Evolutionary conservation across 208 protist genomes (phyloP).

Genomic region (Acanthamoeba royreba): DNA sequence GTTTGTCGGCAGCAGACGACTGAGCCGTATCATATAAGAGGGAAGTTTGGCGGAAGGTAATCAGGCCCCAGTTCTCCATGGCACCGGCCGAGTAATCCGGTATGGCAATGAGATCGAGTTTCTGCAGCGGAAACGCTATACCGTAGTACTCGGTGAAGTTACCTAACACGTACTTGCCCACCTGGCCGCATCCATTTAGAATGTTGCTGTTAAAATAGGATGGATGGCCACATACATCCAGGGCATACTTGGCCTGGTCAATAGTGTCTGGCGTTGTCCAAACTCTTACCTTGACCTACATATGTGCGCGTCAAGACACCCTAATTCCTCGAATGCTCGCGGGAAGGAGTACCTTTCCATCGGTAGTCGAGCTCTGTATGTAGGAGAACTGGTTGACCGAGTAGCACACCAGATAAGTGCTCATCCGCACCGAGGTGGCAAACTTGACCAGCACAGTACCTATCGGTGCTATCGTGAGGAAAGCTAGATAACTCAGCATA

Average conservation of each 20-base stretch:
- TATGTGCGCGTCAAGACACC: no score
- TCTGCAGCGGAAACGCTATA: constrained; percentile 81
- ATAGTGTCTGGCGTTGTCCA: neutral
- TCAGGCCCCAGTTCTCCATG: constrained; percentile 97
- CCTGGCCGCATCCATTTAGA: neutral
- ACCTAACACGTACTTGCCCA: neutral
- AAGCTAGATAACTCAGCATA: neutral
- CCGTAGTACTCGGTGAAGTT: constrained; percentile 47
- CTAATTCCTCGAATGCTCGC: no score
- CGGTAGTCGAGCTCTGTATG: constrained; percentile 66
- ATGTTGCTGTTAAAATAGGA: neutral
- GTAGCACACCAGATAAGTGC: constrained; percentile 95
- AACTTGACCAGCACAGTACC: constrained; percentile 74
- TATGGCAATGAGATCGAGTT: constrained; percentile 94
- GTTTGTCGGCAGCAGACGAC: constrained; percentile 64
- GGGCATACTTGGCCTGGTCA: neutral
- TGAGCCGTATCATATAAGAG: constrained; percentile 72
- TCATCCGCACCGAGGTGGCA: constrained; percentile 86
- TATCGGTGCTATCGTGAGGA: no score
- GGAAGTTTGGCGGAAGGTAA: constrained; percentile 90
- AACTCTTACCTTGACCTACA: neutral
- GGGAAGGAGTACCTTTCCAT: neutral
- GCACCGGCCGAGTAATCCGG: constrained; percentile 85
- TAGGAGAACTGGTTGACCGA: constrained; percentile 88
- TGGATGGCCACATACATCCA: neutral